phyloP scores from a whole-genome alignment of 2,329 filamentous ascomycete genomes.

The Trichoderma hamatum region DNA sequence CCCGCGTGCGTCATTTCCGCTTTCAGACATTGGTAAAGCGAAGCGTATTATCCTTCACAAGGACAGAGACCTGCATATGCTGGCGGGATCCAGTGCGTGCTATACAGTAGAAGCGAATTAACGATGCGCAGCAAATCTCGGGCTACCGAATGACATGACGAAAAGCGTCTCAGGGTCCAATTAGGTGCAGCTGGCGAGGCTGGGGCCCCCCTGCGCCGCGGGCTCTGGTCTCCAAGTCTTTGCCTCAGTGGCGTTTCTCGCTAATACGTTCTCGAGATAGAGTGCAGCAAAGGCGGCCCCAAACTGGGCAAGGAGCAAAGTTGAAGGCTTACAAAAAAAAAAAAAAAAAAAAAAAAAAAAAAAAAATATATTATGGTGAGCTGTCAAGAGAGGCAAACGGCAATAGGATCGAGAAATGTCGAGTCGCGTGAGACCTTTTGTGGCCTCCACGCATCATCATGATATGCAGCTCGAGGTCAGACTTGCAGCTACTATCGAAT shows the following conservation, averaged over 20 bases:
- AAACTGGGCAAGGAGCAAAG: neutral
- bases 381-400: neutral
- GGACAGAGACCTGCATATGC: neutral
- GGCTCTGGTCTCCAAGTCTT: conserved; percentile 5
- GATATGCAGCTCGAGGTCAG: neutral
- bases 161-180: conserved; percentile 19
- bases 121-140: conserved; percentile 1
- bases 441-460: neutral
- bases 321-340: neutral
- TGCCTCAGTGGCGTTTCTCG: conserved; percentile 15
- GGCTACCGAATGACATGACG: conserved; percentile 7
- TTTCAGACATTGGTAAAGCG: conserved; percentile 4
- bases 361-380: neutral
- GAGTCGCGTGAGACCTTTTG: neutral
- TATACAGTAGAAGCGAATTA: neutral
- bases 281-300: neutral
- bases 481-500: neutral
- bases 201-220: conserved; percentile 12
- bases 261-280: neutral
- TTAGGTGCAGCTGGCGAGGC: neutral
- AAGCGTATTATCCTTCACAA: neutral
- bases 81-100: too few species aligned
- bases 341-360: neutral
- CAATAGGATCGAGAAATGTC: neutral
- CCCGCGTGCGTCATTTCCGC: conserved; percentile 21